Evolutionary conservation across 441 rosid genomes (phyloP).

Genomic region (Jatropha podagrica): DNA sequence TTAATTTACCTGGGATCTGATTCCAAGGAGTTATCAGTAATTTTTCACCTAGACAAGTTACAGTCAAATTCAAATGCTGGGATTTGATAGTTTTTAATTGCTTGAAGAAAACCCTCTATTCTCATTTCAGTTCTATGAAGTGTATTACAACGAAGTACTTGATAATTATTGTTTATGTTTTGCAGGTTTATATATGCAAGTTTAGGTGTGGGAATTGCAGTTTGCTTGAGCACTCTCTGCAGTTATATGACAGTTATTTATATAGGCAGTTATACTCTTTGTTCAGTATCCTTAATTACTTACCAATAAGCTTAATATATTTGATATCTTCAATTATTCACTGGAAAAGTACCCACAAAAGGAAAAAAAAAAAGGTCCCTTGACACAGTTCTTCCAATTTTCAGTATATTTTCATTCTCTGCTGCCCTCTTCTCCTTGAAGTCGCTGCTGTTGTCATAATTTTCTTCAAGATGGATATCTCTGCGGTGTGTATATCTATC

Average conservation of each 20-base stretch:
- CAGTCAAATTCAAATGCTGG: too few relatives aligned
- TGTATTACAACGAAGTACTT: background rate
- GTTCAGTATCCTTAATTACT: constrained; percentile 46
- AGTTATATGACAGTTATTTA: constrained; percentile 36
- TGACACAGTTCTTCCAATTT: constrained; percentile 3
- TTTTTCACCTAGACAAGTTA: too few relatives aligned
- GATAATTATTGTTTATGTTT: background rate
- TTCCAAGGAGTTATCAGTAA: too few relatives aligned
- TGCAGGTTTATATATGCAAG: constrained; percentile 59
- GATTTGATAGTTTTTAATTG: background rate
- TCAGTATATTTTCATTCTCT: constrained; percentile 40
- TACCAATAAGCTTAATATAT: background rate
- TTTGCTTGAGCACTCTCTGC: constrained; percentile 44
- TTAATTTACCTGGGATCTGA: too few relatives aligned
- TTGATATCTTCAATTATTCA: background rate
- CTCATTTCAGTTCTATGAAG: background rate
- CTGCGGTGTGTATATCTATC: constrained; percentile 33
- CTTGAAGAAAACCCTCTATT: background rate
- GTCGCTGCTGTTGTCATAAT: constrained; percentile 33
- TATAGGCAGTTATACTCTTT: constrained; percentile 35
- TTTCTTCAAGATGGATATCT: constrained; percentile 52
- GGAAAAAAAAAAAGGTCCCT: constrained; percentile 22
- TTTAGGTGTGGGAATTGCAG: constrained; percentile 47
- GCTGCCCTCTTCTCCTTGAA: constrained; percentile 41
- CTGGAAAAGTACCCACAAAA: background rate